Percentiles rank a stretch among this genome's conserved stretches.
Evolutionary conservation across 306 rosid genomes (phyloP).

Genomic region (Heteromeles arbutifolia): DNA sequence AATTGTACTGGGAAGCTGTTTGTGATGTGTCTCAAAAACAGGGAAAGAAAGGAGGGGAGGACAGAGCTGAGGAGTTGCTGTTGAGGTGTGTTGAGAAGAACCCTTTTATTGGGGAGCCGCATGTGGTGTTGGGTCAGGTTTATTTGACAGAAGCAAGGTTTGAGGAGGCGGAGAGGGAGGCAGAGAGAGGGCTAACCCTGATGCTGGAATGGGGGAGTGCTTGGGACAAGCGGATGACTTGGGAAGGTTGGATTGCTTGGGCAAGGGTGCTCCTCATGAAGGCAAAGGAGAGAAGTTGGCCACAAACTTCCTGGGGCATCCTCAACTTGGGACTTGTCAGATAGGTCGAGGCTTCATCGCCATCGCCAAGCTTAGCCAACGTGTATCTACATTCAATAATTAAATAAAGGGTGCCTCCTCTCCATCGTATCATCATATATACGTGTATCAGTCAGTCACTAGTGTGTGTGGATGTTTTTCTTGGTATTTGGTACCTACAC

Average conservation of each 20-base stretch:
- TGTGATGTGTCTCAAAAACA: slow-evolving; percentile 18
- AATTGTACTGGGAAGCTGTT: slow-evolving; percentile 77
- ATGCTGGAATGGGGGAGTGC: slow-evolving; percentile 71
- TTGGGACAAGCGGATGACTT: slow-evolving; percentile 90
- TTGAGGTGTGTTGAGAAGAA: slow-evolving; percentile 49
- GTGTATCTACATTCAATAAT: neutral
- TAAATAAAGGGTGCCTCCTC: too few relatives aligned
- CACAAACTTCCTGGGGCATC: slow-evolving; percentile 64
- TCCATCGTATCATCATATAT: too few relatives aligned
- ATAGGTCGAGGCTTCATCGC: slow-evolving; percentile 8
- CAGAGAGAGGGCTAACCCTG: slow-evolving; percentile 57
- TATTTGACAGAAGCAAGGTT: slow-evolving; percentile 43
- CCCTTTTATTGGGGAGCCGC: slow-evolving; percentile 77
- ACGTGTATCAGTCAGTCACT: too few relatives aligned
- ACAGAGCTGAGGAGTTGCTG: slow-evolving; percentile 48
- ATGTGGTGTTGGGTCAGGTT: slow-evolving; percentile 60
- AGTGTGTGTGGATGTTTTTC: too few relatives aligned
- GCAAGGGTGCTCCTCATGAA: slow-evolving; percentile 61
- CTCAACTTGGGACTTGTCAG: slow-evolving; percentile 76
- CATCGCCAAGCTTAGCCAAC: neutral
- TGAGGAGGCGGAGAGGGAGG: slow-evolving; percentile 65
- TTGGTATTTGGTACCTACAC: too few relatives aligned
- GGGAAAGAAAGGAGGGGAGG: neutral
- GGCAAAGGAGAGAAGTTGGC: slow-evolving; percentile 76
- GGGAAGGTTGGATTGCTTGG: slow-evolving; percentile 99